These are phyloP conservation scores for Ophiostoma sp. DNA, from an alignment of 2,329 filamentous ascomycete genomes.

Conservation along the genomic window DNA sequence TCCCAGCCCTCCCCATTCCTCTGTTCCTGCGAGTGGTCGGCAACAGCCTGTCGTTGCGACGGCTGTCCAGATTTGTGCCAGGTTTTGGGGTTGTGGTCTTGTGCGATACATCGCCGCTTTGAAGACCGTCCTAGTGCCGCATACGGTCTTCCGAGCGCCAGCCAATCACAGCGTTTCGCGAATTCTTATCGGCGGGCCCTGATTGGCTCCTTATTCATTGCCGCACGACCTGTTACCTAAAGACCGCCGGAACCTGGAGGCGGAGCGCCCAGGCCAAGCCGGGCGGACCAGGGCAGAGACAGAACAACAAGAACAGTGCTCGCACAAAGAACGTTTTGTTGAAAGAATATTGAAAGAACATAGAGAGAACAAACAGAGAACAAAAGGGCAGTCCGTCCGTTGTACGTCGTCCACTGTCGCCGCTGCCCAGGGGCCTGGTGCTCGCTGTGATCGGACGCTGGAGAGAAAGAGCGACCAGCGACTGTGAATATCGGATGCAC, in stretches of 20 bases:
- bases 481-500: neutral
- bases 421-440: conserved; percentile 8
- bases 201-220: conserved; percentile 28
- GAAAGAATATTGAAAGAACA: neutral
- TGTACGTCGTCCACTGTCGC: neutral
- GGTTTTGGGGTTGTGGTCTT: neutral
- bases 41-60: neutral
- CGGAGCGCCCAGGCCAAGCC: conserved; percentile 9
- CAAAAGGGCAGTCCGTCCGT: neutral
- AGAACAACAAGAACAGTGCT: neutral
- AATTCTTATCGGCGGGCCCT: conserved; percentile 26
- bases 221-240: conserved; percentile 28
- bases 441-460: neutral
- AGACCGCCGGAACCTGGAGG: conserved; percentile 13
- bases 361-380: neutral
- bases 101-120: conserved; percentile 6
- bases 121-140: conserved; percentile 10
- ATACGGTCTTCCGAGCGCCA: neutral
- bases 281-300: neutral
- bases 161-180: conserved; percentile 25
- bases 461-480: neutral
- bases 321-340: neutral
- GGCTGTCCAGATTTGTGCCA: conserved; percentile 3
- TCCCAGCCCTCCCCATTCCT: neutral
- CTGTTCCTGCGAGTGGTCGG: neutral